phyloP scores from a whole-genome alignment of 2,329 filamentous ascomycete species.

The Stagonosporopsis vannaccii region DNA sequence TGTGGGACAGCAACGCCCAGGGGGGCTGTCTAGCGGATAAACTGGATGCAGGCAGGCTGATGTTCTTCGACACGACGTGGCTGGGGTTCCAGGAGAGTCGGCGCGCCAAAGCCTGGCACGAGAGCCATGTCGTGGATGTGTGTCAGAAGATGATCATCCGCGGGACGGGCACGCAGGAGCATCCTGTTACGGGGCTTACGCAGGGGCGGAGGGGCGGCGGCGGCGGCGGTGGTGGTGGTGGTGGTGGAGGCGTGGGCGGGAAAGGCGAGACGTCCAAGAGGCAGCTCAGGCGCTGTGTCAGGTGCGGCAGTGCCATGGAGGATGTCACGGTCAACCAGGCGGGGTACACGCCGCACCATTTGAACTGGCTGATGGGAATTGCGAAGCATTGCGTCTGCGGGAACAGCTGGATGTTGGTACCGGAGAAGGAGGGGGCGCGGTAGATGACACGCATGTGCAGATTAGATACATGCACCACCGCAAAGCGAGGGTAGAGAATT shows the following conservation, averaged over 20 bases:
- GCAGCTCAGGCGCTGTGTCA: slow-evolving; percentile 48
- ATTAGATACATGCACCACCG: background rate
- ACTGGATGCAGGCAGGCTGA: slow-evolving; percentile 71
- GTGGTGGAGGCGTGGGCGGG: slow-evolving; percentile 4
- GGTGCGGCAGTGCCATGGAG: slow-evolving; percentile 57
- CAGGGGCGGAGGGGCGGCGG: slow-evolving; percentile 25
- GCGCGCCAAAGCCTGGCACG: slow-evolving; percentile 65
- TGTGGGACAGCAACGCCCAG: slow-evolving; percentile 46
- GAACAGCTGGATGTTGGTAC: slow-evolving; percentile 47
- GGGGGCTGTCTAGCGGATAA: slow-evolving; percentile 60
- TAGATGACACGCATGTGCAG: background rate
- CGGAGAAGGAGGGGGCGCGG: slow-evolving; percentile 29
- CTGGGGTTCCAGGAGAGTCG: slow-evolving; percentile 70
- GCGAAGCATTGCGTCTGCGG: slow-evolving; percentile 51
- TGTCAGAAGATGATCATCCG: slow-evolving; percentile 60
- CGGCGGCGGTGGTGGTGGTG: slow-evolving; percentile 30
- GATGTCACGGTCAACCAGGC: slow-evolving; percentile 48
- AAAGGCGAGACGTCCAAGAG: slow-evolving; percentile 22
- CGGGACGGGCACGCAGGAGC: slow-evolving; percentile 33
- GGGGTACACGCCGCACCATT: slow-evolving; percentile 41
- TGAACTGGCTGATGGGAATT: slow-evolving; percentile 46
- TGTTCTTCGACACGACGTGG: slow-evolving; percentile 75
- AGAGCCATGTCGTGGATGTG: slow-evolving; percentile 66
- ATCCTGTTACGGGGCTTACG: slow-evolving; percentile 23
- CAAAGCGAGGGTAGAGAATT: background rate